Conservation (phyloP, 108 stramenopile genomes). For the Cyclotella cryptica region DNA sequence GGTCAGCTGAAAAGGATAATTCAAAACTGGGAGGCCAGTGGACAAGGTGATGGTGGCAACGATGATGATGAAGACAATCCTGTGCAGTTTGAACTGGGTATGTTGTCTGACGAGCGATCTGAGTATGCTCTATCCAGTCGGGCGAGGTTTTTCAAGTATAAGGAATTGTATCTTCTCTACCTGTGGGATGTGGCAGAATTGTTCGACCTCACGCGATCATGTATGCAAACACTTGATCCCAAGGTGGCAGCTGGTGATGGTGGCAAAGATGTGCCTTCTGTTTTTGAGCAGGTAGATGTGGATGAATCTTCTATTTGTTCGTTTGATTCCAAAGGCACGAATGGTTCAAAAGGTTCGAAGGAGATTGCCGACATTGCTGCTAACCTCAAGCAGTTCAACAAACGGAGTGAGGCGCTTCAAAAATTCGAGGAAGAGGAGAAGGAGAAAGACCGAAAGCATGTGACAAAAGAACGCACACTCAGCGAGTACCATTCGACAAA, state of each 20-base stretch:
- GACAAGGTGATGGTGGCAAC: constrained; percentile 14
- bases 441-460: neutral
- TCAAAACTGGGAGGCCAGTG: constrained; percentile 17
- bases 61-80: constrained; percentile 7
- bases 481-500: neutral
- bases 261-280: too few species aligned
- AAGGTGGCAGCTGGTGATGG: too few species aligned
- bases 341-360: neutral
- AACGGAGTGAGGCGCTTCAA: neutral
- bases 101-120: neutral
- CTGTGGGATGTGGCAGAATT: too few species aligned
- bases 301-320: neutral
- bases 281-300: neutral
- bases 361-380: constrained; percentile 3
- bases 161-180: too few species aligned
- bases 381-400: neutral
- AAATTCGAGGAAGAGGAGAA: neutral
- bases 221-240: too few species aligned
- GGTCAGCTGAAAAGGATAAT: constrained; percentile 1
- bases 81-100: neutral
- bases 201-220: too few species aligned
- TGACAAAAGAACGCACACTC: neutral
- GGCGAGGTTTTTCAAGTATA: too few species aligned
- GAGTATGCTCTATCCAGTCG: neutral
- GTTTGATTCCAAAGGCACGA: neutral